Conservation (phyloP, 139 green algal genomes). For the Pleodorina starrii region DNA sequence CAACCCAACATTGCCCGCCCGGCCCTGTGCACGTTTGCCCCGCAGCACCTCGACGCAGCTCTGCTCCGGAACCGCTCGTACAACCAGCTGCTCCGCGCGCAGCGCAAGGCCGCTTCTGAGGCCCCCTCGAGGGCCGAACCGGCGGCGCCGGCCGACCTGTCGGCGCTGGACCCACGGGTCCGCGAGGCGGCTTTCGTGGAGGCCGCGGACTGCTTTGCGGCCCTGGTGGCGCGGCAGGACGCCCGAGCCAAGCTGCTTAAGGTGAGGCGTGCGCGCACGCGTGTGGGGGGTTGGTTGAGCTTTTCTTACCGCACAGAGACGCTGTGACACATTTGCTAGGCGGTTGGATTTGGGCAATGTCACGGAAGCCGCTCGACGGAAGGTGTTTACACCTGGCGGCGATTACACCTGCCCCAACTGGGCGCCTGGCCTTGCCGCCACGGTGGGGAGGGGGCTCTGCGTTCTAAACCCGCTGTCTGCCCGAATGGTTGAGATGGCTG, state of each 20-base stretch:
- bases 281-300: too few species aligned
- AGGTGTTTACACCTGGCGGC: too few species aligned
- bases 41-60: conserved; percentile 11
- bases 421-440: too few species aligned
- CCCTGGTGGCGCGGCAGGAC: conserved; percentile 59
- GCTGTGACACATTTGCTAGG: too few species aligned
- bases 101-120: neutral
- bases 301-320: too few species aligned
- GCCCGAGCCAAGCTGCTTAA: conserved; percentile 59
- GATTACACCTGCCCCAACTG: too few species aligned
- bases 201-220: conserved; percentile 66
- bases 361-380: too few species aligned
- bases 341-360: too few species aligned
- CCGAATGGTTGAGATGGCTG: too few species aligned
- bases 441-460: too few species aligned
- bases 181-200: conserved; percentile 63
- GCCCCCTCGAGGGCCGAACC: neutral
- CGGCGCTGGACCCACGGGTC: conserved; percentile 45
- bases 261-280: neutral
- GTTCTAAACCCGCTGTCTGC: too few species aligned
- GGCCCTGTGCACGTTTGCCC: neutral
- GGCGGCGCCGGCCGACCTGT: conserved; percentile 8
- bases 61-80: neutral
- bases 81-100: neutral
- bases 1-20: too few species aligned